A percentile compares a stretch with the other conserved stretches of the same genome.
Conservation (phyloP, 768 basidiomycete species). For the Cystofilobasidium capitatum region DNA sequence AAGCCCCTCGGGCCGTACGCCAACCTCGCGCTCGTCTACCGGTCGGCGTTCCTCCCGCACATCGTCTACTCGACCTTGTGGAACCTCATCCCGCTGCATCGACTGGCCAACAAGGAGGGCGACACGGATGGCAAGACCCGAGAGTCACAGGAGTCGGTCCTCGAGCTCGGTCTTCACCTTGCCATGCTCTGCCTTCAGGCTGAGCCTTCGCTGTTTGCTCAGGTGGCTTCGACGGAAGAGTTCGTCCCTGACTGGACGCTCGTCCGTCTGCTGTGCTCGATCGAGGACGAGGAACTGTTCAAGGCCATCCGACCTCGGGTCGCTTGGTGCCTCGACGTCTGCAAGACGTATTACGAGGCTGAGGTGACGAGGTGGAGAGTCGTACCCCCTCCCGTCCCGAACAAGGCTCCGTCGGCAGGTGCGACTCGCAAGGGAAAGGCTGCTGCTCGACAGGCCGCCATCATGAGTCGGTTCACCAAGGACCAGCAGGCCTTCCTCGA, state of each 20-base stretch:
- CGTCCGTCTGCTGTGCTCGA: slow-evolving; percentile 59
- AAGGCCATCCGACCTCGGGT: slow-evolving; percentile 61
- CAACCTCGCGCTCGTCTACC: slow-evolving; percentile 54
- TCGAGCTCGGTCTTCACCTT: slow-evolving; percentile 80
- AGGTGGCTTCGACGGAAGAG: slow-evolving; percentile 35
- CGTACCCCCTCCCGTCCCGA: slow-evolving; percentile 29
- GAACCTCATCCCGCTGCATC: slow-evolving; percentile 60
- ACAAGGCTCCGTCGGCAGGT: slow-evolving; percentile 22
- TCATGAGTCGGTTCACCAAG: slow-evolving; percentile 91
- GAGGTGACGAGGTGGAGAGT: slow-evolving; percentile 52
- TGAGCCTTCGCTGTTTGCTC: slow-evolving; percentile 53
- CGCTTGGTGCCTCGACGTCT: slow-evolving; percentile 61
- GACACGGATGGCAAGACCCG: slow-evolving; percentile 28
- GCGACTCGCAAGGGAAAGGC: slow-evolving; percentile 26
- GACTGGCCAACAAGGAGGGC: slow-evolving; percentile 53
- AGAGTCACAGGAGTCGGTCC: slow-evolving; percentile 47
- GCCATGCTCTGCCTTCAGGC: slow-evolving; percentile 76
- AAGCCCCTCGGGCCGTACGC: slow-evolving; percentile 62
- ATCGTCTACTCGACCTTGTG: slow-evolving; percentile 72
- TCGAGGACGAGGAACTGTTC: slow-evolving; percentile 66
- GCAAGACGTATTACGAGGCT: slow-evolving; percentile 51
- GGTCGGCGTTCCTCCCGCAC: slow-evolving; percentile 62
- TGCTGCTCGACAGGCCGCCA: slow-evolving; percentile 62
- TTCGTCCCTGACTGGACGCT: slow-evolving; percentile 42
- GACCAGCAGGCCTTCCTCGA: slow-evolving; percentile 78